A percentile compares a stretch with the other conserved stretches of the same genome.
phyloP scores from a whole-genome alignment of 2,329 filamentous ascomycete species.

The Lizonia empirigonia region DNA sequence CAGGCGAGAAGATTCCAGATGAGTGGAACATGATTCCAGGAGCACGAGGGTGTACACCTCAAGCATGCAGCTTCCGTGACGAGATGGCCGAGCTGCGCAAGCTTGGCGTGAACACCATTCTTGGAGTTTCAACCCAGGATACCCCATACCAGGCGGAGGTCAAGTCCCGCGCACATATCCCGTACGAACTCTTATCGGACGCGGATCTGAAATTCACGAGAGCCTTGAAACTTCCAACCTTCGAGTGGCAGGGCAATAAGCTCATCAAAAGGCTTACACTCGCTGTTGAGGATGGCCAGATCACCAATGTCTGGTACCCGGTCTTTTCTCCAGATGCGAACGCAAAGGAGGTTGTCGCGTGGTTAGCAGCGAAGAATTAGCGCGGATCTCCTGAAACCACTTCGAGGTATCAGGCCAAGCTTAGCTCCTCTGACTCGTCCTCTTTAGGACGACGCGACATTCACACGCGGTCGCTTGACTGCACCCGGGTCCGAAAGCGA shows the following conservation, averaged over 20 bases:
- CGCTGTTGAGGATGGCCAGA: constrained; percentile 48
- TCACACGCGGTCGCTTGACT: constrained; percentile 4
- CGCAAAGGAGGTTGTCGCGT: constrained; percentile 48
- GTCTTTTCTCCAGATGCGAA: constrained; percentile 52
- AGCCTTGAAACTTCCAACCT: constrained; percentile 47
- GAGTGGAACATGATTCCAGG: constrained; percentile 53
- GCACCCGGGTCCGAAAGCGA: neutral
- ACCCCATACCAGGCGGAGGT: constrained; percentile 50
- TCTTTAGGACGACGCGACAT: neutral
- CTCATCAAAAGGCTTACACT: constrained; percentile 50
- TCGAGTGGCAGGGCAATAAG: constrained; percentile 48
- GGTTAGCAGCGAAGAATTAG: constrained; percentile 34
- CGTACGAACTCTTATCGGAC: constrained; percentile 52
- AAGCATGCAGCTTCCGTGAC: constrained; percentile 53
- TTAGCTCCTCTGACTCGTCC: constrained; percentile 28
- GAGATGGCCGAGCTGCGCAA: constrained; percentile 22
- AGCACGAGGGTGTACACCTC: constrained; percentile 52
- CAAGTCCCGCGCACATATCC: constrained; percentile 47
- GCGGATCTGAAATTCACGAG: constrained; percentile 44
- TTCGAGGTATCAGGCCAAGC: constrained; percentile 22
- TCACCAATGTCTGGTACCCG: constrained; percentile 53
- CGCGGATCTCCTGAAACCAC: constrained; percentile 31
- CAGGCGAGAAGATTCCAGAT: constrained; percentile 49
- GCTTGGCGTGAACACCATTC: constrained; percentile 39
- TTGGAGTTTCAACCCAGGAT: constrained; percentile 50